A percentile compares a stretch with the other conserved stretches of the same genome.
These are phyloP conservation scores for Selaginella tamariscina DNA, from an alignment of 75 land plant species.

Conservation along the genomic window DNA sequence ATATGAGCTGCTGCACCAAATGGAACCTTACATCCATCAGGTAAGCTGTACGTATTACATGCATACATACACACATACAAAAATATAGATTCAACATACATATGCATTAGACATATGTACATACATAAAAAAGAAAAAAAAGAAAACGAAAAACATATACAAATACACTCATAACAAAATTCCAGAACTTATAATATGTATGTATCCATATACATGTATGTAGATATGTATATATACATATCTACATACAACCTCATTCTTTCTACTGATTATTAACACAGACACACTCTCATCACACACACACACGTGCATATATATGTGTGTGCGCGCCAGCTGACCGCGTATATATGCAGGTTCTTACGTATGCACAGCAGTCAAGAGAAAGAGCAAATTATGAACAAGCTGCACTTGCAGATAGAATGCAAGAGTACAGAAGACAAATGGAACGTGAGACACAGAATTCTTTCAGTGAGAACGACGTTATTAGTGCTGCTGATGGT, in stretches of 20 bases:
- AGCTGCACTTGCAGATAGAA: slow-evolving; percentile 90
- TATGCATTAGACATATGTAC: no score
- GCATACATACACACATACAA: no score
- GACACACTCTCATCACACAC: no score
- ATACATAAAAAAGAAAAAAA: no score
- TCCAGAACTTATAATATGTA: no score
- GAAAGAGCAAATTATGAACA: slow-evolving; percentile 97
- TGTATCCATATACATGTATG: no score
- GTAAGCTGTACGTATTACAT: no score
- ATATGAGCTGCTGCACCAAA: slow-evolving; percentile 96
- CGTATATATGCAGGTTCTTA: not conserved
- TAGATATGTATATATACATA: not conserved
- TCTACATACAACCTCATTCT: not conserved
- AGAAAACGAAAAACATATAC: no score
- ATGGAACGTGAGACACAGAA: slow-evolving; percentile 77
- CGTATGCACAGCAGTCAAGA: slow-evolving; percentile 47
- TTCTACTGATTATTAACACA: no score
- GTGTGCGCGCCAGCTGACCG: not conserved
- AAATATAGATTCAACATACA: no score
- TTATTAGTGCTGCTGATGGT: slow-evolving; percentile 83
- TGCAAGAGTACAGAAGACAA: slow-evolving; percentile 93
- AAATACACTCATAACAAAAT: no score
- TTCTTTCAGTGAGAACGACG: slow-evolving; percentile 49
- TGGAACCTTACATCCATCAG: slow-evolving; percentile 99
- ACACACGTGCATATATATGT: slow-evolving; percentile 1